A percentile compares a stretch with the other conserved stretches of the same genome.
Evolutionary conservation across 768 basidiomycete species (phyloP).

Genomic region (Boletus edulis): DNA sequence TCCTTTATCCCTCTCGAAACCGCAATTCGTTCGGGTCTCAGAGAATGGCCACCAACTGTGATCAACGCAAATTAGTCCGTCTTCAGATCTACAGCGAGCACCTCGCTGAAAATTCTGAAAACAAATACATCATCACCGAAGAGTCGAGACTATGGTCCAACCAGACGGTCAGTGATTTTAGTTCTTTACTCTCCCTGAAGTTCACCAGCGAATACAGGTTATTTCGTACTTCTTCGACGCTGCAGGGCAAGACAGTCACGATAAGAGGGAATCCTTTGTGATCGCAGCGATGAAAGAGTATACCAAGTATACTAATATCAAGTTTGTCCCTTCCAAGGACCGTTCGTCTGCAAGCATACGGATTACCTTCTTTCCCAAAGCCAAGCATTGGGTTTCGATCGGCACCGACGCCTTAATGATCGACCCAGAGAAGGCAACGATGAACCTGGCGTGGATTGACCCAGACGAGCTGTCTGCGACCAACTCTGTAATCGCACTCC

Average conservation of each 20-base stretch:
- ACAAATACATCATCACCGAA: background rate
- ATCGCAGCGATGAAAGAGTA: background rate
- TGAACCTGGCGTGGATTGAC: background rate
- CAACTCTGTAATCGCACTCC: background rate
- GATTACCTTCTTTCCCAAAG: background rate
- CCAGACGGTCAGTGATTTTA: background rate
- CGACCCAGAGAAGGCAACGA: background rate
- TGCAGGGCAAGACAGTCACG: background rate
- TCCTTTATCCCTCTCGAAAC: no score
- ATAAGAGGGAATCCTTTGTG: background rate
- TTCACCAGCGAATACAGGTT: background rate
- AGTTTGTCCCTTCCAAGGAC: background rate
- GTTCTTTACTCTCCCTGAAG: background rate
- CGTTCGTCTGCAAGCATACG: background rate
- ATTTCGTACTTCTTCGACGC: background rate
- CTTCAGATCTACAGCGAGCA: background rate
- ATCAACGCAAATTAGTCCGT: background rate
- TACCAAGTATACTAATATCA: background rate
- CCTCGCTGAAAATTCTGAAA: background rate
- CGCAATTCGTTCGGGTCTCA: background rate
- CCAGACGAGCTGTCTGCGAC: no score
- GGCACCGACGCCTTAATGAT: background rate
- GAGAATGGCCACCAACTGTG: background rate
- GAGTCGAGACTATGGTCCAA: constrained; percentile 1
- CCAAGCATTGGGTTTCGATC: background rate